Conservation (phyloP, 2,329 filamentous ascomycete species). For the Hypoxylon sp. region DNA sequence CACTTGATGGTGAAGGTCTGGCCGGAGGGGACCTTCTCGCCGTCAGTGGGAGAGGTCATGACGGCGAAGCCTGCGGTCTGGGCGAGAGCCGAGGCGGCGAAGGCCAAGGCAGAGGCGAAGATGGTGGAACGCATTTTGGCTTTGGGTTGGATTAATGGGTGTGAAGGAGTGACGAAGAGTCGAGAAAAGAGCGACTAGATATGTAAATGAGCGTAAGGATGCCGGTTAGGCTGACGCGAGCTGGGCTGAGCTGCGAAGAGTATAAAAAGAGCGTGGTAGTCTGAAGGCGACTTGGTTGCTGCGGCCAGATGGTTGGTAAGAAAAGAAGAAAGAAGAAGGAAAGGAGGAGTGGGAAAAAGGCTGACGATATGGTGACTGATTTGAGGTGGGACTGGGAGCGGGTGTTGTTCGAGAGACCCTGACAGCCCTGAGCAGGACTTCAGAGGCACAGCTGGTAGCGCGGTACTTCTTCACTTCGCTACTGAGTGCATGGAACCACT, state of each 20-base stretch:
- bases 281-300: slow-evolving; percentile 31
- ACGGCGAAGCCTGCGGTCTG: slow-evolving; percentile 69
- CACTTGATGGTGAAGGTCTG: slow-evolving; percentile 65
- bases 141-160: slow-evolving; percentile 19
- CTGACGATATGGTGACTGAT: slow-evolving; percentile 30
- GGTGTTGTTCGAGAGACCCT: slow-evolving; percentile 1
- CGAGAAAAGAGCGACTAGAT: slow-evolving; percentile 34
- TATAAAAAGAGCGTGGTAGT: slow-evolving; percentile 41
- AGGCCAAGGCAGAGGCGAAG: slow-evolving; percentile 64
- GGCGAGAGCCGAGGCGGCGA: slow-evolving; percentile 64
- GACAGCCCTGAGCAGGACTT: neutral
- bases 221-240: slow-evolving; percentile 37
- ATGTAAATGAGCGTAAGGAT: slow-evolving; percentile 37
- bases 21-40: slow-evolving; percentile 63
- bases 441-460: slow-evolving; percentile 22
- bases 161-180: slow-evolving; percentile 10
- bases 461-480: slow-evolving; percentile 24
- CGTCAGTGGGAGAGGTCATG: slow-evolving; percentile 62
- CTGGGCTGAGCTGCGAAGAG: slow-evolving; percentile 27
- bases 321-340: slow-evolving; percentile 18
- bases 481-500: slow-evolving; percentile 23
- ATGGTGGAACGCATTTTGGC: slow-evolving; percentile 69
- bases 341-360: slow-evolving; percentile 25
- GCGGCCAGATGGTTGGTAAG: slow-evolving; percentile 23
- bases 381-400: slow-evolving; percentile 9